Base-by-base conservation (phyloP, 352 stramenopile genomes). In the Globisporangium lucens region DNA sequence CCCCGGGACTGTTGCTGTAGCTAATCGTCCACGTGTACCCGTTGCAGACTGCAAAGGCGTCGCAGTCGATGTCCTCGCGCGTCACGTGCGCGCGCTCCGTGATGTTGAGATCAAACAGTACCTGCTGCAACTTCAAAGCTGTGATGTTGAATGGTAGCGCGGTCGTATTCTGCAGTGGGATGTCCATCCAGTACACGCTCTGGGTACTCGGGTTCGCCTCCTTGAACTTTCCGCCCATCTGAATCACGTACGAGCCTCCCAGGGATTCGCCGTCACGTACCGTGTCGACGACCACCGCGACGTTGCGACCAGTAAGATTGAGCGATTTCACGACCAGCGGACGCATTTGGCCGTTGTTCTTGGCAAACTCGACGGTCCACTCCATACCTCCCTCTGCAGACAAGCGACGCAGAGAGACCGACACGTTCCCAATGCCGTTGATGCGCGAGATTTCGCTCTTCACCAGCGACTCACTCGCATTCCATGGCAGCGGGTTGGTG, bases 11-110 rank as follows among this genome's bases (percentile, higher is more conserved):
- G 30, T 86, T 79, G 9, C 38, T 29, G 66, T 88, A 94, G 67
- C 63, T 89, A 57, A 94, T 82, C 0, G 68, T 77, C 85, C 85
- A 94, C 7, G 67, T 82, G 72, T 90, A 92, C 5, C 82, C 79
- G 56, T 84, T 83, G 66, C 85, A 94, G 22, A 89, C 68, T 0
- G 63, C 57, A 36, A 92, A 92, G 2, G 56, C 67, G 46, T 94
- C 85, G 30, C 85, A 94, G 9, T 87, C 75, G 6, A 76, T 10
- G 9, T 78, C 79, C 0, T 57, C 27, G 0, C 83, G 77, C 4
- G 71, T 73, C 0, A 94, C 72, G 1, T 72, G 59, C 0, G 79
- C 65, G 6, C 65, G 30, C 17, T 87, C 80, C 0, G 78, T 89
- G n/a, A 89, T 63, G 0, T 71, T 53, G 0, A 92, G 63, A 0